Evolutionary conservation across 1,284 basidiomycete species (phyloP).

Genomic region (Leccinum pseudoinsigne): DNA sequence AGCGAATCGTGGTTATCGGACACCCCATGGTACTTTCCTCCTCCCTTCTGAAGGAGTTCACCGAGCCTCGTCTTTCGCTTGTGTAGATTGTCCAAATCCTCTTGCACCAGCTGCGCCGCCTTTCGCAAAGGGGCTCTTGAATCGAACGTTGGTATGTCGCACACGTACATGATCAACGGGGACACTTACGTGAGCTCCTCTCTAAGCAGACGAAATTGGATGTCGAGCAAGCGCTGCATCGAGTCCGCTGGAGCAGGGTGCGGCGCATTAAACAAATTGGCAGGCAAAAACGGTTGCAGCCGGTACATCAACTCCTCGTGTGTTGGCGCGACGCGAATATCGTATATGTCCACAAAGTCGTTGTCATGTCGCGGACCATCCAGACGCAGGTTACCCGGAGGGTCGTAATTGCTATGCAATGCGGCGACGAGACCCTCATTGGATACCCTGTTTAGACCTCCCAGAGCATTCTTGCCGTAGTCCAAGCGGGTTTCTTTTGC

Average conservation of each 20-base stretch:
- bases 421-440: no score
- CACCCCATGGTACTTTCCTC: conserved; percentile 47
- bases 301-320: conserved; percentile 54
- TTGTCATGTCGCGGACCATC: conserved; percentile 67
- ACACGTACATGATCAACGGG: background rate
- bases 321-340: conserved; percentile 65
- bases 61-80: conserved; percentile 32
- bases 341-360: conserved; percentile 52
- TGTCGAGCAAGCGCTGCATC: conserved; percentile 64
- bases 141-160: background rate
- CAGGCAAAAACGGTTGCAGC: conserved; percentile 54
- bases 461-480: conserved; percentile 9
- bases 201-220: conserved; percentile 68
- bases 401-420: no score
- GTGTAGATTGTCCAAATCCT: conserved; percentile 38
- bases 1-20: conserved; percentile 41
- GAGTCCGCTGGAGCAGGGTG: conserved; percentile 55
- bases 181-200: conserved; percentile 62
- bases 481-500: conserved; percentile 29
- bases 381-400: background rate
- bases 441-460: conserved; percentile 2
- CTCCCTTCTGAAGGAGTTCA: conserved; percentile 40
- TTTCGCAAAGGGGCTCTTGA: conserved; percentile 50
- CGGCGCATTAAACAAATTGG: conserved; percentile 55
- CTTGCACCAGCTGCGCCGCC: conserved; percentile 45